These are phyloP conservation scores for Botrytis fragariae DNA, from an alignment of 2,329 filamentous ascomycete genomes.

Conservation along the genomic window DNA sequence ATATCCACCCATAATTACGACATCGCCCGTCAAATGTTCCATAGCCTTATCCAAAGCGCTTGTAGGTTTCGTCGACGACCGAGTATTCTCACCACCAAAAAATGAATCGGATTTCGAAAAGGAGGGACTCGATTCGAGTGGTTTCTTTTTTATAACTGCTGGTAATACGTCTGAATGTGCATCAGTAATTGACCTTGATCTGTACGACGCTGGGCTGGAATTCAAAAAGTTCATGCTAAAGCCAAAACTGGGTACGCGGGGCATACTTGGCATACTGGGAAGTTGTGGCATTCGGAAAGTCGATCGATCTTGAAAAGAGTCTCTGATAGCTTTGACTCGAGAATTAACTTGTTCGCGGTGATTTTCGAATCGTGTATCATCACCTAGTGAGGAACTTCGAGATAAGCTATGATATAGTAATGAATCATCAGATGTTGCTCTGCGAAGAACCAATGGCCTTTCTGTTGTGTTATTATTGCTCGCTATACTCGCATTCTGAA, in stretches of 20 bases:
- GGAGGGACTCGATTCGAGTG: conserved; percentile 23
- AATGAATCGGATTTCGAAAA: conserved; percentile 24
- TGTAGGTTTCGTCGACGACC: conserved; percentile 27
- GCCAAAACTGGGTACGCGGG: conserved; percentile 42
- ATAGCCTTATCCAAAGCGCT: conserved; percentile 50
- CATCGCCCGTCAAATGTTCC: conserved; percentile 72
- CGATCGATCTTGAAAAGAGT: conserved; percentile 77
- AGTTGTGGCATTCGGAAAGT: conserved; percentile 69
- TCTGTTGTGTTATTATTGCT: conserved; percentile 9
- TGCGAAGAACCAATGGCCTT: conserved; percentile 45
- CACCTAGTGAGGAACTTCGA: conserved; percentile 76
- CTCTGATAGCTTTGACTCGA: conserved; percentile 83
- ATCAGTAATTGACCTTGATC: conserved; percentile 35
- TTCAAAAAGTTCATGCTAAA: conserved; percentile 39
- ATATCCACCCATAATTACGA: conserved; percentile 88
- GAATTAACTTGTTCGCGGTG: conserved; percentile 85
- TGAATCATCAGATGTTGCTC: conserved; percentile 74
- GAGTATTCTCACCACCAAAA: conserved; percentile 24
- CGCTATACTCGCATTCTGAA: conserved; percentile 8
- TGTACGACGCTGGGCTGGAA: conserved; percentile 27
- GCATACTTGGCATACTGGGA: conserved; percentile 51
- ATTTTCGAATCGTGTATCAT: conserved; percentile 76
- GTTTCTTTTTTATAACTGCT: conserved; percentile 28
- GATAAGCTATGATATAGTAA: conserved; percentile 74
- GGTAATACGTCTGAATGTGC: conserved; percentile 33